phyloP scores from a whole-genome alignment of 352 stramenopile species.

The Pythium sukuiense region DNA sequence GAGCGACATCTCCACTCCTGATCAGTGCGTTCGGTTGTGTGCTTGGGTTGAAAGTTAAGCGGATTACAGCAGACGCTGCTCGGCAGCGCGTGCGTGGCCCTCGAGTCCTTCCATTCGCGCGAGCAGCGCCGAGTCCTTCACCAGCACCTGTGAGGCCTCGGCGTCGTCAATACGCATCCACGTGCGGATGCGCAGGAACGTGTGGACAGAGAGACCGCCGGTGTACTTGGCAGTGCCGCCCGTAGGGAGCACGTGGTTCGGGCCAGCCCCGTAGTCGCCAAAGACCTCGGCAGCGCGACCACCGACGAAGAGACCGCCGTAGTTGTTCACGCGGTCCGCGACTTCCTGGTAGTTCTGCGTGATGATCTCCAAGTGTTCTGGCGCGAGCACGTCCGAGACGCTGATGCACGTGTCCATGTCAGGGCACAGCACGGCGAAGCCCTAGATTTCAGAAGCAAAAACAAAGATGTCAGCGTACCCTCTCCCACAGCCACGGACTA shows the following conservation, averaged over 20 bases:
- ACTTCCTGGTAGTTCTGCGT: slow-evolving; percentile 90
- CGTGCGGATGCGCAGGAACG: slow-evolving; percentile 97
- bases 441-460: slow-evolving; percentile 25
- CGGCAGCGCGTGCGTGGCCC: slow-evolving; percentile 75
- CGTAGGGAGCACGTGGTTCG: slow-evolving; percentile 98
- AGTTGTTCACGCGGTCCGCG: slow-evolving; percentile 73
- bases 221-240: slow-evolving; percentile 97
- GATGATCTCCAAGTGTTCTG: slow-evolving; percentile 90
- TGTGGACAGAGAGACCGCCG: slow-evolving; percentile 97
- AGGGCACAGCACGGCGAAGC: slow-evolving; percentile 76
- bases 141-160: slow-evolving; percentile 76
- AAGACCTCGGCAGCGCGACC: slow-evolving; percentile 93
- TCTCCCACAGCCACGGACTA: neutral
- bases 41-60: neutral
- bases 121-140: slow-evolving; percentile 94
- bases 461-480: neutral
- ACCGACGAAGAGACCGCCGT: slow-evolving; percentile 95
- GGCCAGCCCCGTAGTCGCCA: slow-evolving; percentile 98
- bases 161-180: slow-evolving; percentile 98
- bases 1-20: slow-evolving; percentile 5
- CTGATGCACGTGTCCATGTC: slow-evolving; percentile 71
- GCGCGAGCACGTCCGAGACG: slow-evolving; percentile 86
- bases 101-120: slow-evolving; percentile 90
- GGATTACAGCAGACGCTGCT: slow-evolving; percentile 72
- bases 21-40: slow-evolving; percentile 4